Evolutionary conservation across 2,329 filamentous ascomycete species (phyloP), one percentile per base, ranked within the genome.

Genomic region (Diatrype stigma): DNA sequence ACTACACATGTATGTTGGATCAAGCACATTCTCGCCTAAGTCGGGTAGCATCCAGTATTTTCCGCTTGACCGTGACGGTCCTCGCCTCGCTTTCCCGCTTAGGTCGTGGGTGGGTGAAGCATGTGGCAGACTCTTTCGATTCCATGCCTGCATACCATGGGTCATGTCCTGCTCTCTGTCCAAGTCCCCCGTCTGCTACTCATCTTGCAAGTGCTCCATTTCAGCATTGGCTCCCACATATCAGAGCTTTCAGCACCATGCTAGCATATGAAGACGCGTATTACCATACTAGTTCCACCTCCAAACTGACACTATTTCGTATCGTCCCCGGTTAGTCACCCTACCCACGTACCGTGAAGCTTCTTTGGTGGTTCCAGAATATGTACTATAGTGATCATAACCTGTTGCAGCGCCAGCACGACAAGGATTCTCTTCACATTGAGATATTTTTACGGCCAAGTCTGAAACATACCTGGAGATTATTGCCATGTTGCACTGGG

Each of bases 371-470:
- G 37, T 22, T 22, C 22, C 40, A 44, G 40, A 44, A 23, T 12
- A 19, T 44, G 26, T 44, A 44, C 40, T 21, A 19, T 21, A 12
- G 14, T 26, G 22, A 44, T 17, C 26, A 30, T 30, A 30, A 30
- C 21, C 23, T 23, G 26, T n/a, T 26, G 40, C 21, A 44, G 12
- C n/a, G 40, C 40, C 3, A 44, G 40, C 40, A 17, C 23, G 40
- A 44, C 40, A 44, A 23, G 40, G 40, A 12, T 16, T 28, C 40
- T n/a, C 11, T 19, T 21, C 14, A 19, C 40, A 19, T 44, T 44
- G 40, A 19, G 40, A 44, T 44, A 44, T 44, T 44, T 44, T 44
- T 44, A 44, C 40, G 40, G 40, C 40, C 10, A 44, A 23, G 40
- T 16, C 22, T 44, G 21, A 44, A 44, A 17, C 22, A 26, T 28